Base-by-base conservation (phyloP, 441 rosid genomes). In the Isatis lusitanica region DNA sequence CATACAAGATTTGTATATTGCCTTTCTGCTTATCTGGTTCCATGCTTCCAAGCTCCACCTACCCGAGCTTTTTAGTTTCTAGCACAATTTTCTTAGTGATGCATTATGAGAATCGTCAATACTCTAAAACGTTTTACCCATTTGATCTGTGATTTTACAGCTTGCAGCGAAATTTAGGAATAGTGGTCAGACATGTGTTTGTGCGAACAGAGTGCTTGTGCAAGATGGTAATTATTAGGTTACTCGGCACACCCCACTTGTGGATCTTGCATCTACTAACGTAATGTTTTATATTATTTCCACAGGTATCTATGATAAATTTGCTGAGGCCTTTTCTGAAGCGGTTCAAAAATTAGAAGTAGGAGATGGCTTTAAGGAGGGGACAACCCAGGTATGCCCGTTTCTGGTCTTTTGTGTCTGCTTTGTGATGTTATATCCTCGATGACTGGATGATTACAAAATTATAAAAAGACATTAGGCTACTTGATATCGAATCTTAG, bases 161-260 rank as follows among this genome's bases (percentile, higher is more conserved):
- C 89, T 96, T 85, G 98, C 88, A 24, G 92, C 98, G 0, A 93
- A 93, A 85, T 96, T 93, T 68, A 93, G 98, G 66, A 96, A 96
- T 60, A 90, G 90, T 82, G 97, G 99, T 71, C 97, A 93, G 83
- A 96, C 99, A 40, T 96, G 98, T 82, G 99, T 96, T 73, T 93
- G 98, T 70, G 94, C 96, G 24, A 96, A 96, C 73, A 86, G 98
- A 84, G 74, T 96, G 53, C 68, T 93, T 74, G 98, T 93, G 76
- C 98, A 96, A 87, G 98, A 96, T 85, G 99, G 99, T 96, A 86
- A 60, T 39, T 21, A 76, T 51, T 43, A 5, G 55, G 11, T 12
- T 77, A 61, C 57, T 64, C 26, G 6, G 40, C 59, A 36, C 36
- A 63, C 31, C 33, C 36, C 46, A 21, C 24, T 55, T 53, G 33